Evolutionary conservation across 768 basidiomycete genomes (phyloP).

Genomic region (Ephemerocybe angulata): DNA sequence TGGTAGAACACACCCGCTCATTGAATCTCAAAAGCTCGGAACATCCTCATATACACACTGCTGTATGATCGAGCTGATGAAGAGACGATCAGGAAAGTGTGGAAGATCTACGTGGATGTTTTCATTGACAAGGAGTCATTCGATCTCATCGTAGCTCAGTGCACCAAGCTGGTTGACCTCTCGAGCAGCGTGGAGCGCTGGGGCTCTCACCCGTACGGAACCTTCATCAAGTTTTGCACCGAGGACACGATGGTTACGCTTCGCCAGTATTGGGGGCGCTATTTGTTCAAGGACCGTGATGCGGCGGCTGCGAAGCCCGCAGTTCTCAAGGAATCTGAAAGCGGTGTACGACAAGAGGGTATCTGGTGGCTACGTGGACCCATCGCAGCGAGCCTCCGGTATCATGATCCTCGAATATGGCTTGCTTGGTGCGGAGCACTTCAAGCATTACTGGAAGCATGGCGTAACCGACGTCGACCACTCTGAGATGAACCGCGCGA

Average conservation of each 20-base stretch:
- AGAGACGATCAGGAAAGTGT: conserved; percentile 20
- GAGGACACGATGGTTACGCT: conserved; percentile 35
- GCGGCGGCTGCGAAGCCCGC: conserved; percentile 15
- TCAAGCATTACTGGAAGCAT: conserved; percentile 36
- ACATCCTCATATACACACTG: conserved; percentile 44
- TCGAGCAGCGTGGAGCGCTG: conserved; percentile 34
- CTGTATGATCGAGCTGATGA: conserved; percentile 28
- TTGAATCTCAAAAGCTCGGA: conserved; percentile 36
- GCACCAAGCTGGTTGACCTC: conserved; percentile 31
- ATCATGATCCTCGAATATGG: neutral
- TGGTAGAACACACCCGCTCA: neutral
- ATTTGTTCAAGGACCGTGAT: conserved; percentile 18
- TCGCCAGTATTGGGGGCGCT: conserved; percentile 38
- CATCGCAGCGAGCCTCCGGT: neutral
- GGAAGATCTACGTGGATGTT: conserved; percentile 50
- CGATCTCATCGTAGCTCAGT: conserved; percentile 34
- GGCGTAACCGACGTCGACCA: conserved; percentile 32
- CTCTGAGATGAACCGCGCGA: conserved; percentile 18
- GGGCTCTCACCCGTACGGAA: conserved; percentile 36
- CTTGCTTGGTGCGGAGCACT: conserved; percentile 17
- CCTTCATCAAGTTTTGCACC: conserved; percentile 35
- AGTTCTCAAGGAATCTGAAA: conserved; percentile 4
- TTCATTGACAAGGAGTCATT: conserved; percentile 37
- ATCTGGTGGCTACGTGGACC: neutral
- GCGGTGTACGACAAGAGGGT: neutral